These are phyloP conservation scores for Tarenaya hassleriana DNA, from an alignment of 345 rosid genomes.

Conservation along the genomic window DNA sequence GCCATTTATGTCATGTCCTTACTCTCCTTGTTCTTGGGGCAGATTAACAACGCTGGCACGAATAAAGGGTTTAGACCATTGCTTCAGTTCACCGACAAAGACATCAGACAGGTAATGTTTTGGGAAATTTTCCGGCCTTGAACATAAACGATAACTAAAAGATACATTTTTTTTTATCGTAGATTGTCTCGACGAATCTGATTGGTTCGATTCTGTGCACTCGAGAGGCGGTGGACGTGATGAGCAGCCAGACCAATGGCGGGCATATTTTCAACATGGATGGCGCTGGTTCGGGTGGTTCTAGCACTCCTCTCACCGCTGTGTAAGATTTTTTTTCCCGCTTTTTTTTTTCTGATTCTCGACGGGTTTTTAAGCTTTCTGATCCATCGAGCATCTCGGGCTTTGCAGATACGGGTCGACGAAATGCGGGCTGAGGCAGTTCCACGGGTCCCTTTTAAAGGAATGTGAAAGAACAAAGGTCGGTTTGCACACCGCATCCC, in stretches of 20 bases:
- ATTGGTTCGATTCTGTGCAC: constrained; percentile 94
- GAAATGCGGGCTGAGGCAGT: constrained; percentile 93
- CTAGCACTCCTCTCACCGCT: constrained; percentile 95
- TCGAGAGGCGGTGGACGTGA: constrained; percentile 75
- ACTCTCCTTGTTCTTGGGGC: constrained; percentile 16
- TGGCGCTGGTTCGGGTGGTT: constrained; percentile 97
- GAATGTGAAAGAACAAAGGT: constrained; percentile 79
- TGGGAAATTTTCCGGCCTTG: background rate
- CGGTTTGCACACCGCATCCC: constrained; percentile 90
- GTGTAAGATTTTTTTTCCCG: constrained; percentile 42
- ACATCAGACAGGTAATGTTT: constrained; percentile 60
- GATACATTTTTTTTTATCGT: constrained; percentile 9
- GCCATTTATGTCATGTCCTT: background rate
- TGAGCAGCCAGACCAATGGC: constrained; percentile 61
- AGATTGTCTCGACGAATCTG: constrained; percentile 95
- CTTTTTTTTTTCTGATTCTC: background rate
- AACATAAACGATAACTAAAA: background rate
- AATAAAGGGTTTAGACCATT: constrained; percentile 91
- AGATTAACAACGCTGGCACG: constrained; percentile 93
- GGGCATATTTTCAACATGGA: constrained; percentile 97
- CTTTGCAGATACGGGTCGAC: constrained; percentile 79
- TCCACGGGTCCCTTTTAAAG: constrained; percentile 76
- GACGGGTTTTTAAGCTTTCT: background rate
- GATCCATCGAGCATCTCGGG: constrained; percentile 17
- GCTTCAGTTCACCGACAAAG: constrained; percentile 81